These are phyloP conservation scores for Biscogniauxia mediterranea DNA, from an alignment of 2,329 filamentous ascomycete species.

Conservation along the genomic window DNA sequence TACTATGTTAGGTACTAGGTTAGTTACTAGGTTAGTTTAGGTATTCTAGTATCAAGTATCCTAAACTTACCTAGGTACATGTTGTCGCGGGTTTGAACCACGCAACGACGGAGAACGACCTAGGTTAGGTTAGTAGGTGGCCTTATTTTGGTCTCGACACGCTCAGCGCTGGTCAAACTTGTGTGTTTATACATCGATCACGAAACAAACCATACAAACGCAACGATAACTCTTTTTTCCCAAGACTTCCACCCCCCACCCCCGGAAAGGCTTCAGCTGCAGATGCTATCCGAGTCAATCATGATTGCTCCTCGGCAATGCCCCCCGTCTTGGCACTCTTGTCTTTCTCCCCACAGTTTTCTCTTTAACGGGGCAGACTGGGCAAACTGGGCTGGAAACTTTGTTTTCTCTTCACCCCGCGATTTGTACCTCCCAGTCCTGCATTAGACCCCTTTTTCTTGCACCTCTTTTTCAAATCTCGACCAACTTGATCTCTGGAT, in stretches of 20 bases:
- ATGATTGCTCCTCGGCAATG: neutral
- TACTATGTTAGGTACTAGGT: too few species aligned
- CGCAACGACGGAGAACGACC: too few species aligned
- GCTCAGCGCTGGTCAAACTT: too few species aligned
- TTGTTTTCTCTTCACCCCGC: neutral
- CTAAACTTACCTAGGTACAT: too few species aligned
- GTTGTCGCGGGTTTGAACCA: too few species aligned
- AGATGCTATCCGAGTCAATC: neutral
- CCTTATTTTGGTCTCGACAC: too few species aligned
- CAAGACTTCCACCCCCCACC: too few species aligned
- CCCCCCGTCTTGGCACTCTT: neutral
- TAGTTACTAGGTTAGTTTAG: too few species aligned
- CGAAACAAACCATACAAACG: neutral
- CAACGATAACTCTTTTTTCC: neutral
- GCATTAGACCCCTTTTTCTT: neutral
- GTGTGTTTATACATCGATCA: too few species aligned
- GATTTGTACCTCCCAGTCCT: neutral
- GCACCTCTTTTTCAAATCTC: neutral
- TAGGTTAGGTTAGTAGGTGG: too few species aligned
- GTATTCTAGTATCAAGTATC: too few species aligned
- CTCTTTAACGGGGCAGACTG: neutral
- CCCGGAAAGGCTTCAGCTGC: neutral
- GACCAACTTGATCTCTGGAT: neutral
- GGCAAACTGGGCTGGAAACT: neutral
- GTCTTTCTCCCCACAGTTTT: neutral